Evolutionary conservation across 768 basidiomycete species (phyloP).

Genomic region (Termitomyces sp.): DNA sequence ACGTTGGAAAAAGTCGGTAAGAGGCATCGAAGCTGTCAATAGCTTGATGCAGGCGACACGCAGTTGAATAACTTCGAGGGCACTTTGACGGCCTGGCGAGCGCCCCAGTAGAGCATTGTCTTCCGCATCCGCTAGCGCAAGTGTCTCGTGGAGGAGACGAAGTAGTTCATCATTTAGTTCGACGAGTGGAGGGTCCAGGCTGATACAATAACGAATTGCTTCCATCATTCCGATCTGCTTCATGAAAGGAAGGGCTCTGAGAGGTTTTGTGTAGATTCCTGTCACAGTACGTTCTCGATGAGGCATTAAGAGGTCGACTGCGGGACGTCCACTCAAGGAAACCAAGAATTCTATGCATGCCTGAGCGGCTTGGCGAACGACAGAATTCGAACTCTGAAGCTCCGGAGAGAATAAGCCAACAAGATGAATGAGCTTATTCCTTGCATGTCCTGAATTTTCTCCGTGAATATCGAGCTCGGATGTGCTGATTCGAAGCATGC

Average conservation of each 20-base stretch:
- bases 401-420: slow-evolving; percentile 85
- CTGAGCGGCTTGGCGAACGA: slow-evolving; percentile 82
- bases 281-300: slow-evolving; percentile 86
- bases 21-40: slow-evolving; percentile 89
- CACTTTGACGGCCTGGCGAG: slow-evolving; percentile 68
- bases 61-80: slow-evolving; percentile 78
- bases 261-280: slow-evolving; percentile 92
- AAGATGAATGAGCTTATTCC: slow-evolving; percentile 59
- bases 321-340: slow-evolving; percentile 61
- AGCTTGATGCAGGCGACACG: slow-evolving; percentile 92
- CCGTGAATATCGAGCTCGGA: slow-evolving; percentile 37
- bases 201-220: slow-evolving; percentile 90
- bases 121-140: slow-evolving; percentile 94
- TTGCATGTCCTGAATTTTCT: slow-evolving; percentile 36
- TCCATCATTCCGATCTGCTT: slow-evolving; percentile 99
- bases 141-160: slow-evolving; percentile 86
- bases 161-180: slow-evolving; percentile 91
- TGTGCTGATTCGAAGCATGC: slow-evolving; percentile 58
- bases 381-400: slow-evolving; percentile 77
- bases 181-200: slow-evolving; percentile 81
- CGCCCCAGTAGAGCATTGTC: slow-evolving; percentile 78
- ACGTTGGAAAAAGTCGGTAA: slow-evolving; percentile 87
- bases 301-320: slow-evolving; percentile 74
- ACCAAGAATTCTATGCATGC: slow-evolving; percentile 75
- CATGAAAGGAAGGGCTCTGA: slow-evolving; percentile 88